Evolutionary conservation across 306 rosid species (phyloP).

Genomic region (Albizia julibrissin): DNA sequence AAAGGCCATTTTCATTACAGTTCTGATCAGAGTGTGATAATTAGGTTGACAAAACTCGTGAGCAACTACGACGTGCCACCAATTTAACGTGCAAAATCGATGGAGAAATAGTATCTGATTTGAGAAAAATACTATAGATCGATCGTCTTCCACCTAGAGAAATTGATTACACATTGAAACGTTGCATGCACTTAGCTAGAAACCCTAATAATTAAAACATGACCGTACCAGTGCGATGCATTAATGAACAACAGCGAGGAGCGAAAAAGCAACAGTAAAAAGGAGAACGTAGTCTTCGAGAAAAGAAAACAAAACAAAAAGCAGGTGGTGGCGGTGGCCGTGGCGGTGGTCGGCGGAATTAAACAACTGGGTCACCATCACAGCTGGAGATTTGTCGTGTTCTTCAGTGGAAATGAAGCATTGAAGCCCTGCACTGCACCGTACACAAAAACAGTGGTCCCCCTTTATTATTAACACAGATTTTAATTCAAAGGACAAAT

Average conservation of each 20-base stretch:
- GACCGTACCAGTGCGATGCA: background rate
- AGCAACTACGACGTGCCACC: background rate
- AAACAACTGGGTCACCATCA: conserved; percentile 52
- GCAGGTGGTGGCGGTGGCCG: conserved; percentile 32
- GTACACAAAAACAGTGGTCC: conserved; percentile 30
- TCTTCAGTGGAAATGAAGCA: conserved; percentile 15
- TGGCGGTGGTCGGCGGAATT: conserved; percentile 35
- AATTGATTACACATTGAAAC: background rate
- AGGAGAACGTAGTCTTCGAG: background rate
- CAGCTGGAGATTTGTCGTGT: conserved; percentile 62
- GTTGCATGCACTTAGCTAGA: background rate
- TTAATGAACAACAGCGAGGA: background rate
- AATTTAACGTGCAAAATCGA: background rate
- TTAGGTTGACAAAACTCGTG: background rate
- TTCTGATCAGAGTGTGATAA: background rate
- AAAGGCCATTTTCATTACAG: background rate
- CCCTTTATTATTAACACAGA: background rate
- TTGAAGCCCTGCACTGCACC: background rate
- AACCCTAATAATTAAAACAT: background rate
- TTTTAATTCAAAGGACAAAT: conserved; percentile 1
- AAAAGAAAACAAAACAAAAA: background rate
- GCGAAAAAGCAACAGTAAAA: background rate
- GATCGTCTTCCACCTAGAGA: background rate
- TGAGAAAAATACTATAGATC: background rate
- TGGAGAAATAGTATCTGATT: background rate